Base-by-base conservation (phyloP, 257 asterid species). In the Forsythia viridissima region DNA sequence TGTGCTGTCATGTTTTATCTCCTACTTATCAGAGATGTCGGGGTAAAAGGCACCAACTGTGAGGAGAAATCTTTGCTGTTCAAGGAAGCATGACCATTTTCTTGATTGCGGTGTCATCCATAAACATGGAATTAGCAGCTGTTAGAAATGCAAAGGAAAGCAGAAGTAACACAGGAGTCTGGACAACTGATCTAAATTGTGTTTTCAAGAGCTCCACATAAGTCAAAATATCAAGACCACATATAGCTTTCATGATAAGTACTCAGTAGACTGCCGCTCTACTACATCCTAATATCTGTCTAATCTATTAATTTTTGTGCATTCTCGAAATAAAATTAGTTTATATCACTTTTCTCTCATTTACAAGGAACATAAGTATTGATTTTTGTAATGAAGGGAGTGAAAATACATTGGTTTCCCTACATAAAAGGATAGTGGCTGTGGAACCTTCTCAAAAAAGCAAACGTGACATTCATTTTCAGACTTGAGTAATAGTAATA, bases 31-130 rank as follows among this genome's bases (percentile, higher is more conserved):
- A 8, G 40, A n/a, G 13, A 40, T 21, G 11, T 70, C 7, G 59
- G 75, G 21, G 42, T 41, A 30, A n/a, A 3, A 67, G 80, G 51
- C 16, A 34, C 72, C 73, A 73, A 42, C 42, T 76, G 42, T 42
- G 59, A 71, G 71, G 71, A 18, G 11, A 71, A 68, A 71, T 52
- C 41, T 69, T 68, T 81, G 30, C 72, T 76, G 75, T 61, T 48
- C 21, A 75, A 59, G 71, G 12, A 71, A 48, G 71, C 66, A 24
- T 55, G 76, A n/a, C 40, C 59, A 71, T 20, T 43, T 71, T 61
- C 12, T 61, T 71, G 15, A 51, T 71, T n/a, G 20, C 5, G 9
- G 66, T 30, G 34, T 72, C 67, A 55, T 38, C 38, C 43, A 18
- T 55, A 6, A 46, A 18, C 72, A 71, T 78, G 37, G 48, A 71